Evolutionary conservation across 2,329 filamentous ascomycete species (phyloP), one percentile per base, ranked within the genome.

Genomic region (Xylaria sp.): DNA sequence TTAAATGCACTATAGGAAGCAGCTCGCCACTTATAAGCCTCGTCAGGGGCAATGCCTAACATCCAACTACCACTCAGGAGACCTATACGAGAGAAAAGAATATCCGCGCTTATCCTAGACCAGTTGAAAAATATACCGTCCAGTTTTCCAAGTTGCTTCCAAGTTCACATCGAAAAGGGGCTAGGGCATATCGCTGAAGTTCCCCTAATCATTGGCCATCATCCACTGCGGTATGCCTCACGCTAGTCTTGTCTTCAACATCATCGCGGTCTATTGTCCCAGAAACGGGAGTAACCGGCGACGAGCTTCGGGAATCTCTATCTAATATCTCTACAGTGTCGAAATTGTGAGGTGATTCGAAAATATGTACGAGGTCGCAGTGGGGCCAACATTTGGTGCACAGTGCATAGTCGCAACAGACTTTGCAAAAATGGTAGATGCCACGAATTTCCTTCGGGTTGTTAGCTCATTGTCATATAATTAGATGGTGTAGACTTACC

Each of bases 371-470:
- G 9, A 61, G 38, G n/a, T 55, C 59, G 59, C 59, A 39, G 47
- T 55, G 50, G 15, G 29, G n/a, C 49, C 29, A 47, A 9, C 59
- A 61, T 53, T 61, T 61, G 17, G 38, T 2, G 27, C 59, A 61
- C 27, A 61, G 29, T 7, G 20, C 39, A 20, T 27, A 61, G 39
- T 55, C 27, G 20, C 29, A 38, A 47, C 59, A 61, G 38, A 47
- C 59, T 29, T 39, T 53, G 39, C 59, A 61, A 5, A 13, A 1
- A 2, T 61, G 22, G 10, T 27, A 55, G 38, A 36, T 27, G 17
- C 49, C 59, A 6, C 50, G 59, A 4, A 61, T 61, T 47, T 61
- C 59, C 59, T 61, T 47, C 11, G 2, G 4, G 0, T 20, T 27
- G 6, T 61, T 61, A 61, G 59, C 25, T 55, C 17, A 27, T n/a